phyloP scores from a whole-genome alignment of 139 green algal genomes.

The Chlamydomonas incerta region DNA sequence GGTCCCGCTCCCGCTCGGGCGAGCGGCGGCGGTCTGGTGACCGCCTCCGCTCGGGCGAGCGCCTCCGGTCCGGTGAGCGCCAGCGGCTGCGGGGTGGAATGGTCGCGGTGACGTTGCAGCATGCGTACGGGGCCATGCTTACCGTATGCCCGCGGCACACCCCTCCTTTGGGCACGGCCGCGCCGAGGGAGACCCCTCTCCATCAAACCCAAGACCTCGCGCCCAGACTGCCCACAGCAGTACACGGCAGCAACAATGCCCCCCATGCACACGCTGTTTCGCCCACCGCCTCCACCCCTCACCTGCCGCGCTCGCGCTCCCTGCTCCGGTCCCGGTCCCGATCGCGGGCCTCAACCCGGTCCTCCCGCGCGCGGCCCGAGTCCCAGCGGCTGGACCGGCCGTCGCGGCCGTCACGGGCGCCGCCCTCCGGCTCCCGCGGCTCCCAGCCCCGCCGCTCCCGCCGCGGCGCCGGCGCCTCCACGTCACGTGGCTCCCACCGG shows the following conservation, averaged over 20 bases:
- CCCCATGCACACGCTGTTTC: no score
- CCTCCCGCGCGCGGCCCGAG: background rate
- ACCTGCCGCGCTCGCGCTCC: conserved; percentile 11
- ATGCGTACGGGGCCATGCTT: no score
- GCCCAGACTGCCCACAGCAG: no score
- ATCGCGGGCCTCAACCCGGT: no score
- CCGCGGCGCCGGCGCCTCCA: background rate
- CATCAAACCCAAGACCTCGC: no score
- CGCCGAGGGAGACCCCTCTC: no score
- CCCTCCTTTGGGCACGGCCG: no score
- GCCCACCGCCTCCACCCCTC: background rate
- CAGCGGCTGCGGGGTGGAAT: conserved; percentile 2
- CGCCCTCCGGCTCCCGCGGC: conserved; percentile 5
- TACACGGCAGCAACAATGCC: no score
- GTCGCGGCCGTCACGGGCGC: no score
- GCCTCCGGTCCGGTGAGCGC: conserved; percentile 14
- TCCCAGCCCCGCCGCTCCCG: conserved; percentile 21
- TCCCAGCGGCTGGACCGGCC: conserved; percentile 13
- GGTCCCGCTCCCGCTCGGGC: background rate
- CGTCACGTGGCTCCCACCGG: conserved; percentile 6
- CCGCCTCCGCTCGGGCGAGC: background rate
- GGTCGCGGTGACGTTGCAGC: background rate
- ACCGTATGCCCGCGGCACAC: no score
- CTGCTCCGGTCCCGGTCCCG: background rate
- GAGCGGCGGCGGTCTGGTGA: conserved; percentile 11